A percentile compares a stretch with the other conserved stretches of the same genome.
Evolutionary conservation across 2,329 filamentous ascomycete species (phyloP).

Genomic region (Hypoxylon sp.): DNA sequence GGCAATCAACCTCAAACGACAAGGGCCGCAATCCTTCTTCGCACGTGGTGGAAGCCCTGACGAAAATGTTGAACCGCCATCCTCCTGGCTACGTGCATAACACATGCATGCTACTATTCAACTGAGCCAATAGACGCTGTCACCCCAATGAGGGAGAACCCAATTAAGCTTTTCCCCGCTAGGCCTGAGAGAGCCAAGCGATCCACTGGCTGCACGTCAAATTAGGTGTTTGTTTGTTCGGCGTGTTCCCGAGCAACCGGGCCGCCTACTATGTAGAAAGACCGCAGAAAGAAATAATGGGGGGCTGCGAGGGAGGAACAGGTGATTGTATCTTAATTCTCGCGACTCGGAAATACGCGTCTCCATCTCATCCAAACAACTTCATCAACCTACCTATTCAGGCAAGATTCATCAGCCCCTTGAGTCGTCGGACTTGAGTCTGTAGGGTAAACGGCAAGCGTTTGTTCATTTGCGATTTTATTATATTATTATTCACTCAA

Average conservation of each 20-base stretch:
- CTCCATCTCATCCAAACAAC: slow-evolving; percentile 1
- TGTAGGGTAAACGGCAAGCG: slow-evolving; percentile 1
- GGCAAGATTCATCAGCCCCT: slow-evolving; percentile 15
- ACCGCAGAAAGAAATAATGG: neutral
- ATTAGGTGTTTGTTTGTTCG: neutral
- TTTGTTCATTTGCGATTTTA: neutral
- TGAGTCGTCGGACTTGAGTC: slow-evolving; percentile 18
- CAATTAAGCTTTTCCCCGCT: slow-evolving; percentile 21
- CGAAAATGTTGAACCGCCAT: neutral
- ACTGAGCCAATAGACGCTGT: slow-evolving; percentile 4
- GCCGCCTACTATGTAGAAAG: slow-evolving; percentile 1
- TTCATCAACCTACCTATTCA: slow-evolving; percentile 22
- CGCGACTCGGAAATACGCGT: slow-evolving; percentile 36
- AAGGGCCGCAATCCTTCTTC: slow-evolving; percentile 6
- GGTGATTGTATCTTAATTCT: slow-evolving; percentile 32
- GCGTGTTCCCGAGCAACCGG: slow-evolving; percentile 10
- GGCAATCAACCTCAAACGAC: slow-evolving; percentile 30
- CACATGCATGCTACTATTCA: slow-evolving; percentile 15
- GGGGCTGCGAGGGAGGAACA: slow-evolving; percentile 11
- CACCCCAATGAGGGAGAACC: slow-evolving; percentile 22
- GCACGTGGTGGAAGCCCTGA: slow-evolving; percentile 7
- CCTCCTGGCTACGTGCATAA: slow-evolving; percentile 1
- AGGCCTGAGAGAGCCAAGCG: neutral
- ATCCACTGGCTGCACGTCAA: slow-evolving; percentile 4
- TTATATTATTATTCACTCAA: neutral